phyloP scores from a whole-genome alignment of 768 basidiomycete species.

The Amanita molliuscula region DNA sequence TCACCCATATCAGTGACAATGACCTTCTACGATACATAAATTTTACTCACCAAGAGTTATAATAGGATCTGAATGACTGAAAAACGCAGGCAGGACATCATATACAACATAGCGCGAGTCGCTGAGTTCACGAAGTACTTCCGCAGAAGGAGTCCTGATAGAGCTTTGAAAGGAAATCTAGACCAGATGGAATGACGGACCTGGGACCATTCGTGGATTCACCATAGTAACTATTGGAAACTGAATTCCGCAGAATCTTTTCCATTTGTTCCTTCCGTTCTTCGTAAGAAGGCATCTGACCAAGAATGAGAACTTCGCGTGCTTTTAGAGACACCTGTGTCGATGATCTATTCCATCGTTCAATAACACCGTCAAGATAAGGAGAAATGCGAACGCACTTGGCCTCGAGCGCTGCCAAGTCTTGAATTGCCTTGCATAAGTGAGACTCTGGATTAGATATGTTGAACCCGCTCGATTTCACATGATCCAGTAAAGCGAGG shows the following conservation, averaged over 20 bases:
- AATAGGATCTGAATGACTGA: conserved; percentile 77
- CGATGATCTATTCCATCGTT: conserved; percentile 54
- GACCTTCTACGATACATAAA: background rate
- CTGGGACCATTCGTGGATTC: conserved; percentile 59
- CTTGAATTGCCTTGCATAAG: conserved; percentile 68
- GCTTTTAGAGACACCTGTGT: conserved; percentile 88
- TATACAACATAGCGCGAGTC: conserved; percentile 96
- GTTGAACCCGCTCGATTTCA: conserved; percentile 72
- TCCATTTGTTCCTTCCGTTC: conserved; percentile 94
- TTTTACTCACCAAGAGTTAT: conserved; percentile 61
- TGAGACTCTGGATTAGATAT: conserved; percentile 67
- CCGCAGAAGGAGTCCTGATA: conserved; percentile 67
- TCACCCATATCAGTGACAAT: conserved; percentile 4
- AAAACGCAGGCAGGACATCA: conserved; percentile 95
- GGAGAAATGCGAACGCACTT: conserved; percentile 39
- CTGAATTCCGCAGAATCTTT: conserved; percentile 79
- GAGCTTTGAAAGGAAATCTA: conserved; percentile 5
- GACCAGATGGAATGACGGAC: conserved; percentile 21
- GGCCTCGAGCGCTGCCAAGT: conserved; percentile 79
- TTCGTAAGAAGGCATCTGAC: conserved; percentile 95
- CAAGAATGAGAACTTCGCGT: conserved; percentile 91
- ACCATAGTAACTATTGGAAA: conserved; percentile 83
- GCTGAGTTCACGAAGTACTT: conserved; percentile 84
- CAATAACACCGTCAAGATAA: background rate
- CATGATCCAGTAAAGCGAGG: conserved; percentile 76